Conservation (phyloP, 2,329 filamentous ascomycete genomes). For the Aureobasidium mangrovei region DNA sequence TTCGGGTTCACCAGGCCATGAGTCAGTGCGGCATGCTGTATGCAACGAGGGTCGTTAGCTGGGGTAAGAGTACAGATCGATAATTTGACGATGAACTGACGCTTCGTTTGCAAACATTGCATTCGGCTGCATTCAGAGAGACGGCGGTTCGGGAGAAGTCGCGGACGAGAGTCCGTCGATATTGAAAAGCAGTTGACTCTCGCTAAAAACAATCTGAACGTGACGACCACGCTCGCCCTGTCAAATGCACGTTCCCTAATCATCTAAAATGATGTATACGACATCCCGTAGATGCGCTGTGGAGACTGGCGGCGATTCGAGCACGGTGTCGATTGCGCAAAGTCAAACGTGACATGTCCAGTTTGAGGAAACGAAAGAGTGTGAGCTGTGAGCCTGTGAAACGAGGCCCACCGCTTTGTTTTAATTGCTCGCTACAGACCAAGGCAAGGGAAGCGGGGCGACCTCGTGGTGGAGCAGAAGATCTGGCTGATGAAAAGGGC, state of each 20-base stretch:
- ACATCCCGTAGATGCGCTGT: background rate
- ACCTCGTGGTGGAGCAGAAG: background rate
- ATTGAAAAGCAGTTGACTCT: background rate
- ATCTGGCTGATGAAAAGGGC: no score
- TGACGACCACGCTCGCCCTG: background rate
- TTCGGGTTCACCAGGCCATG: background rate
- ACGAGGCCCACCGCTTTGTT: constrained; percentile 7
- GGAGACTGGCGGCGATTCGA: background rate
- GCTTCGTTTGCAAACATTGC: background rate
- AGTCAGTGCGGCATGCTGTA: background rate
- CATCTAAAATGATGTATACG: constrained; percentile 5
- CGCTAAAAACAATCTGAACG: constrained; percentile 3
- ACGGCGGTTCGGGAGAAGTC: background rate
- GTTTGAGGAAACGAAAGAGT: constrained; percentile 12
- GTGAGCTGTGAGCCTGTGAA: constrained; percentile 12
- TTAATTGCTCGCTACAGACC: constrained; percentile 9
- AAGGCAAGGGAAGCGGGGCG: constrained; percentile 12
- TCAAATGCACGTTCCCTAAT: constrained; percentile 1
- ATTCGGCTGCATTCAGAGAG: background rate
- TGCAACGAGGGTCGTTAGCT: background rate
- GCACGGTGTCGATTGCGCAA: constrained; percentile 4
- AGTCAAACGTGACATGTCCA: constrained; percentile 11
- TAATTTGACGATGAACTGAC: background rate
- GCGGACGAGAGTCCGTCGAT: constrained; percentile 1
- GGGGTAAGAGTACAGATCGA: background rate